phyloP scores from a whole-genome alignment of 352 stramenopile genomes.

The Globisporangium megalacanthum region DNA sequence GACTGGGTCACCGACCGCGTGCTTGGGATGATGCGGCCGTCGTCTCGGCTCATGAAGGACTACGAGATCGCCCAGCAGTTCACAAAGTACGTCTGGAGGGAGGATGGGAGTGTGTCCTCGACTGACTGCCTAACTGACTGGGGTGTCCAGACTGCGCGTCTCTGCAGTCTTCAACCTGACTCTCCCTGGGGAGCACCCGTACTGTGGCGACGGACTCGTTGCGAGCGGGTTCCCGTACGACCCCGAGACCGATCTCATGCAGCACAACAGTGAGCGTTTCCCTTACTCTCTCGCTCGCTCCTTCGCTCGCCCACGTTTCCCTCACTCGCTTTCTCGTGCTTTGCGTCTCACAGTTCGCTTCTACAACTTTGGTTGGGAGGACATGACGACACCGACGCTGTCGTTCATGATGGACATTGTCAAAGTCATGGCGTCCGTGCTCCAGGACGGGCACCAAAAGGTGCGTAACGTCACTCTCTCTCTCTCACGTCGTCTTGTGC shows the following conservation, averaged over 20 bases:
- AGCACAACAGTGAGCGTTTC: conserved; percentile 55
- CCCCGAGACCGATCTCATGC: conserved; percentile 85
- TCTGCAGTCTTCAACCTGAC: conserved; percentile 90
- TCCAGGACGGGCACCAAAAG: conserved; percentile 60
- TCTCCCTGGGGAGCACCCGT: conserved; percentile 86
- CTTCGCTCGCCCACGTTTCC: neutral
- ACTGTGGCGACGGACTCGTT: conserved; percentile 81
- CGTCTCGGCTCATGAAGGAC: conserved; percentile 72
- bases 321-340: neutral
- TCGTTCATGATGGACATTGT: conserved; percentile 86
- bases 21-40: conserved; percentile 88
- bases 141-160: conserved; percentile 50
- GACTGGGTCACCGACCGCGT: conserved; percentile 85
- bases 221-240: conserved; percentile 85
- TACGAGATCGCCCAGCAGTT: conserved; percentile 81
- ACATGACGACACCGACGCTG: conserved; percentile 88
- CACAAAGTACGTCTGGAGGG: conserved; percentile 38
- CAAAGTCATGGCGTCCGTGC: conserved; percentile 73
- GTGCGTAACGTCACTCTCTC: conserved; percentile 17
- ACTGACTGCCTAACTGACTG: neutral
- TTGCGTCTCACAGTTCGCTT: conserved; percentile 56
- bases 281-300: neutral
- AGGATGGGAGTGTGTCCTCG: too few species aligned
- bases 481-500: neutral
- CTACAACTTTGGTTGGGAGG: conserved; percentile 90